Evolutionary conservation across 2,329 filamentous ascomycete species (phyloP).

Genomic region (Sodiomyces alkalinus): DNA sequence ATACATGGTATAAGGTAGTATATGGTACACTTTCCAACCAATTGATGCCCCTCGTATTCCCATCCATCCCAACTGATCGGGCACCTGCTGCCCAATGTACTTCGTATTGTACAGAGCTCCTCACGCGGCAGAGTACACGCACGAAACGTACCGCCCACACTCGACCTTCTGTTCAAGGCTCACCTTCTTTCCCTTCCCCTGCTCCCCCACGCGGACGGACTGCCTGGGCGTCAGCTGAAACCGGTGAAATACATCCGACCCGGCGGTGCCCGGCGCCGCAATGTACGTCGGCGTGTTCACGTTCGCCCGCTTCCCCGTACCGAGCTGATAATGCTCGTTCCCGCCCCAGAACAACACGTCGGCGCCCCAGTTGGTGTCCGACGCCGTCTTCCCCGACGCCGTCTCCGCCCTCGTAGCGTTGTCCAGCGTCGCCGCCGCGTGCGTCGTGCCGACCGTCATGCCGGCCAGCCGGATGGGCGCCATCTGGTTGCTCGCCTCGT

Average conservation of each 20-base stretch:
- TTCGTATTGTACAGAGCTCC: not conserved
- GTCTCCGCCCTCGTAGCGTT: constrained; percentile 59
- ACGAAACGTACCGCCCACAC: constrained; percentile 70
- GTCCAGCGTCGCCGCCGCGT: constrained; percentile 68
- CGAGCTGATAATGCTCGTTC: constrained; percentile 87
- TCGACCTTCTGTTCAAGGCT: constrained; percentile 76
- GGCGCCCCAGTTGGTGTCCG: constrained; percentile 74
- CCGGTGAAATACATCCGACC: constrained; percentile 38
- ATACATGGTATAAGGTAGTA: too few species aligned
- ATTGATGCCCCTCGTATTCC: too few species aligned
- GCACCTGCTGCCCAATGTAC: too few species aligned
- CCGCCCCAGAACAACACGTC: constrained; percentile 91
- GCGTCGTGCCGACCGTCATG: constrained; percentile 63
- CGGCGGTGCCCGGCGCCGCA: constrained; percentile 43
- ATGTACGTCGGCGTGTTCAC: constrained; percentile 63
- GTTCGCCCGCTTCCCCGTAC: constrained; percentile 80
- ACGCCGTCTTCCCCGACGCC: constrained; percentile 32
- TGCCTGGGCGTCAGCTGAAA: constrained; percentile 69
- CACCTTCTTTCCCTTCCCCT: constrained; percentile 49
- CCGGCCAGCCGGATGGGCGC: constrained; percentile 64
- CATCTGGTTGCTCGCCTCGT: constrained; percentile 52
- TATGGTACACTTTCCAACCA: too few species aligned
- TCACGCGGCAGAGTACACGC: constrained; percentile 57
- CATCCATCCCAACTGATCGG: too few species aligned
- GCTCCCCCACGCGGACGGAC: constrained; percentile 47